Evolutionary conservation across 2,329 filamentous ascomycete genomes (phyloP), one percentile per base, ranked within the genome.

Genomic region (Mariannaea elegans): DNA sequence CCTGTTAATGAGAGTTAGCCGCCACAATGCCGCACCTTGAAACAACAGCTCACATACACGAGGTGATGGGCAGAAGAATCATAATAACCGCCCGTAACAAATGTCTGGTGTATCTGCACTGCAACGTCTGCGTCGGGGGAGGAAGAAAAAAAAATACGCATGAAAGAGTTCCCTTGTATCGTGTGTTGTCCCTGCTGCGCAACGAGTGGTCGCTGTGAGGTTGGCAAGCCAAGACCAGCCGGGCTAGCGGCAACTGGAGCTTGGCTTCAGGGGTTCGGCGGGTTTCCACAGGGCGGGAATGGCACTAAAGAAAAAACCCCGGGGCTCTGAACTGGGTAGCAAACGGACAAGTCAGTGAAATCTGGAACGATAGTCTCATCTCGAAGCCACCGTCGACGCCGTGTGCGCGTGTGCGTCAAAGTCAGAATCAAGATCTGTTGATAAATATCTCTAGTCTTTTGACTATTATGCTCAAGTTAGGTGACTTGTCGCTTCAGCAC

Each of bases 181-280:
- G 50, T 59, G 56, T 19, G 56, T 31, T 54, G 56, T 59, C 56
- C 56, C 38, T 54, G 50, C 56, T 24, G 45, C 49, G 29, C 5
- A 49, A 59, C 29, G 49, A 59, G 34, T 59, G 49, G 56, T 27
- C 39, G 12, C 23, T 32, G 45, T 41, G 6, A 27, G 9, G 9
- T 9, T 9, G 5, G 24, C 6, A 27, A 27, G n/a, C 9, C 24
- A 27, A 27, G 5, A 5, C 24, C 24, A 27, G 9, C 24, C 24
- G 9, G 5, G 24, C 24, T 9, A 36, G n/a, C 34, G 34, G 23
- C 31, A 23, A n/a, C n/a, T n/a, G 29, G 29, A 32, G 29, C 29
- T 7, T 7, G 29, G 13, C 34, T 36, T 36, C 24, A 27, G 24
- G 24, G 24, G 24, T 27, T 27, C 24, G 24, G 24, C 24, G 9